phyloP scores from a whole-genome alignment of 352 stramenopile species.

The Phytophthora niederhauseri region DNA sequence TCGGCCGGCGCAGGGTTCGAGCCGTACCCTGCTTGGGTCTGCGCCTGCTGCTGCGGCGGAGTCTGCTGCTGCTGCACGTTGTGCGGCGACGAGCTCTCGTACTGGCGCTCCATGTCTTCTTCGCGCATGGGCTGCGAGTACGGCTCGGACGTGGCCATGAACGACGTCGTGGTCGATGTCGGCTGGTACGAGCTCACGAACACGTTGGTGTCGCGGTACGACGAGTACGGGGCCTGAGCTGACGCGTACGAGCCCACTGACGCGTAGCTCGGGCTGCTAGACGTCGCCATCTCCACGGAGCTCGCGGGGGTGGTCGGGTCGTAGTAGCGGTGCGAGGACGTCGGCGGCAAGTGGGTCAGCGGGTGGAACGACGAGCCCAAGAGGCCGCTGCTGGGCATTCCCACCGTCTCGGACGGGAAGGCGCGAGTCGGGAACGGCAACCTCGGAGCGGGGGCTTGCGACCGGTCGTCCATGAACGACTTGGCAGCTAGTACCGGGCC shows the following conservation, averaged over 20 bases:
- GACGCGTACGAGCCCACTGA: constrained; percentile 24
- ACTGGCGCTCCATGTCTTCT: constrained; percentile 39
- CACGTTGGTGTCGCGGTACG: constrained; percentile 45
- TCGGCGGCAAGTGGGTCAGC: constrained; percentile 30
- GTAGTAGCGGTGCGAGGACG: constrained; percentile 44
- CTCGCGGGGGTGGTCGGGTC: constrained; percentile 22
- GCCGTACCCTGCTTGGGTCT: constrained; percentile 38
- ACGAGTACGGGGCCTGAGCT: constrained; percentile 36
- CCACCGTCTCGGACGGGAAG: constrained; percentile 57
- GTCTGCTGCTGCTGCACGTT: constrained; percentile 28
- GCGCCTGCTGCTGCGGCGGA: constrained; percentile 30
- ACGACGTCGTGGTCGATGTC: constrained; percentile 31
- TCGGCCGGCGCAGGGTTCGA: constrained; percentile 33
- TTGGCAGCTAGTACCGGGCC: constrained; percentile 20
- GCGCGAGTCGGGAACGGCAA: constrained; percentile 65
- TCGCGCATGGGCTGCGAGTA: constrained; percentile 41
- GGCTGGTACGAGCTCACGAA: constrained; percentile 41
- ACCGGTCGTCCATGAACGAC: constrained; percentile 44
- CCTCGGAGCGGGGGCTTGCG: constrained; percentile 21
- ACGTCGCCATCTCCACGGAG: constrained; percentile 28
- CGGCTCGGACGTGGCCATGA: constrained; percentile 32
- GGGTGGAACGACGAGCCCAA: constrained; percentile 51
- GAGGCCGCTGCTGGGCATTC: constrained; percentile 27
- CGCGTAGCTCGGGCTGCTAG: constrained; percentile 24
- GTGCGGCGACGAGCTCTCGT: constrained; percentile 42